Evolutionary conservation across 148 eudicot genomes (phyloP), one percentile per base, ranked within the genome.

Genomic region (Dianthus caryophyllus): DNA sequence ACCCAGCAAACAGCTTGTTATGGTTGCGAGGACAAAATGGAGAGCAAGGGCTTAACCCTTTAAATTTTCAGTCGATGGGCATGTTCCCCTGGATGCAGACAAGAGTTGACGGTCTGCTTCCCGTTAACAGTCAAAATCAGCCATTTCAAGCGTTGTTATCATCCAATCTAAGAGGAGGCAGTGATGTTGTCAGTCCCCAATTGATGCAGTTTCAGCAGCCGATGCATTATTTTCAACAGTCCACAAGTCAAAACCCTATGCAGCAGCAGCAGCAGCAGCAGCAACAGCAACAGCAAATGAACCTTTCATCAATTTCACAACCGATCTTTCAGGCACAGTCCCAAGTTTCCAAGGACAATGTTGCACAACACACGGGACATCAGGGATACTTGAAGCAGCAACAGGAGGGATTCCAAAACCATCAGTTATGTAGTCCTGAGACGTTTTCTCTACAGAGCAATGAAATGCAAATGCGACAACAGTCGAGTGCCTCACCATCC

Each of bases 71-170:
- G 77, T 80, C 93, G 25, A 70, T 71, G 70, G 86, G 96, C 54
- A 82, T 90, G 88, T 71, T 79, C 53, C 97, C 99, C 6, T 90
- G 90, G 92, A 82, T 79, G 79, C 99, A 90, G 76, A 87, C 88
- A 67, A 84, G 96, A 66, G 67, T 78, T 30, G 96, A 94, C 62
- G 78, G 83, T 30, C 48, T 83, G 60, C 79, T 80, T 48, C 74
- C 82, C 6, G 74, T 85, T 38, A 75, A 75, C 61, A 84, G 81
- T 80, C 91, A 90, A 55, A 84, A 71, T 62, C 99, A 85, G 83
- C 96, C 88, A 80, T 94, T 90, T 61, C 97, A 90, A 72, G 87
- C 96, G 60, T 81, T 90, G 84, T 65, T 90, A 22, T 88, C 99
- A 15, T 79, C 96, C 39, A 77, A 76, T 73, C 50, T 76, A 43